These are phyloP conservation scores for Helianthus tuberosus DNA, from an alignment of 129 eudicot genomes.

Conservation along the genomic window DNA sequence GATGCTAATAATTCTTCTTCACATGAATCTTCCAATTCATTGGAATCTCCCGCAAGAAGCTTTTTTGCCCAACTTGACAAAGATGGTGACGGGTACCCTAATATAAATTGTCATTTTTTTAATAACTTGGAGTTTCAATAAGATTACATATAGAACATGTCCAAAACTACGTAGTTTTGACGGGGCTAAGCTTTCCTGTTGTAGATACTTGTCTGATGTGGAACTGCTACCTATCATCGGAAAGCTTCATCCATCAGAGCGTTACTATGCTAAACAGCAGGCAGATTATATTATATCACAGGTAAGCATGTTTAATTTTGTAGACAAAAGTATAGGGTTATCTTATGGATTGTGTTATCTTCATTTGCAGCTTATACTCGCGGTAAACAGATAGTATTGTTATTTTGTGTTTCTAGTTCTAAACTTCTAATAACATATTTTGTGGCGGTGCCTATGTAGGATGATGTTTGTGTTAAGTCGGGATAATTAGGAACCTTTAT, in stretches of 20 bases:
- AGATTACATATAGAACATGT: slow-evolving; percentile 2
- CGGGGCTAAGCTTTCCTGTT: slow-evolving; percentile 13
- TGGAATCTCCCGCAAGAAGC: slow-evolving; percentile 76
- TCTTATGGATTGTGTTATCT: too few species aligned
- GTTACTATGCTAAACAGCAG: slow-evolving; percentile 97
- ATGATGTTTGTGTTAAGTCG: too few species aligned
- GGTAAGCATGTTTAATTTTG: slow-evolving; percentile 40
- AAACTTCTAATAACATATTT: too few species aligned
- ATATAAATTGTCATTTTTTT: background rate
- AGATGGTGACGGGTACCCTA: slow-evolving; percentile 98
- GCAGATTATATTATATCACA: slow-evolving; percentile 93
- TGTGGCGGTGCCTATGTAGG: too few species aligned
- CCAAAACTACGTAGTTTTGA: slow-evolving; percentile 2
- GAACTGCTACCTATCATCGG: slow-evolving; percentile 90
- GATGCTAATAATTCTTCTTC: slow-evolving; percentile 42
- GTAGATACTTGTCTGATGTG: slow-evolving; percentile 72
- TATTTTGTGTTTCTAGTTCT: background rate
- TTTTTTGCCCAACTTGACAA: slow-evolving; percentile 89
- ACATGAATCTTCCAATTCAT: slow-evolving; percentile 47
- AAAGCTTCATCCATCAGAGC: slow-evolving; percentile 97
- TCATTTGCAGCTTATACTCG: background rate
- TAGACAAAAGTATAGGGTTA: background rate
- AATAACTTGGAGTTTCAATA: background rate
- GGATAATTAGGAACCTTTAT: too few species aligned
- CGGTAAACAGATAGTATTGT: background rate